Evolutionary conservation across 352 stramenopile species (phyloP).

Genomic region (Pythium phragmiticola): DNA sequence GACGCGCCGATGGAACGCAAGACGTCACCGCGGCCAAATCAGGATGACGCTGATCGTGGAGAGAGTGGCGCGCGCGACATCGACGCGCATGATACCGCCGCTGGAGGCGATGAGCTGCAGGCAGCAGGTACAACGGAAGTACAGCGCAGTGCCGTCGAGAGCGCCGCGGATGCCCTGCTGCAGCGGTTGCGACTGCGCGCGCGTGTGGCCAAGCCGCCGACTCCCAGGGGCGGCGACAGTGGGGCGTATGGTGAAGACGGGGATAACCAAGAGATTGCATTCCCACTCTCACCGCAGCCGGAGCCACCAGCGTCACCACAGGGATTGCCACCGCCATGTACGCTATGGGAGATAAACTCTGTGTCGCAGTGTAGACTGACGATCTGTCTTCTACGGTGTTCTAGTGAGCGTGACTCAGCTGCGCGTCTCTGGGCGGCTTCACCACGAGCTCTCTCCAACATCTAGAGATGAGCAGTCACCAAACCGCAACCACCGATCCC

Average conservation of each 20-base stretch:
- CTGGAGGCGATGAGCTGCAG: neutral
- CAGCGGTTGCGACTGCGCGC: conserved; percentile 21
- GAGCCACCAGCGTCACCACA: conserved; percentile 6
- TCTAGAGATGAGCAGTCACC: neutral
- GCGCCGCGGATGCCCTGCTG: conserved; percentile 23
- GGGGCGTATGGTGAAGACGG: neutral
- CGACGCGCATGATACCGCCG: neutral
- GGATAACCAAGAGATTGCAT: neutral
- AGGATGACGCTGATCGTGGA: neutral
- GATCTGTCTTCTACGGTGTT: neutral
- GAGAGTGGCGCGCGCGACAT: neutral
- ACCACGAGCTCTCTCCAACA: neutral
- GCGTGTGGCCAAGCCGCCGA: conserved; percentile 16
- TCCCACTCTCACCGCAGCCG: neutral
- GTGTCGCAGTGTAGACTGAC: neutral
- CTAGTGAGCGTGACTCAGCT: conserved; percentile 19
- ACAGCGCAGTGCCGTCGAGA: conserved; percentile 23
- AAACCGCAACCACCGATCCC: too few relatives aligned
- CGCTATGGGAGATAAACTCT: neutral
- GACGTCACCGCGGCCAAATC: conserved; percentile 17
- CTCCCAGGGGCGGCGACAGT: neutral
- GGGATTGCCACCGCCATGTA: conserved; percentile 14
- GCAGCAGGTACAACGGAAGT: neutral
- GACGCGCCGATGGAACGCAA: conserved; percentile 10
- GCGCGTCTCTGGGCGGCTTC: conserved; percentile 8